phyloP scores from a whole-genome alignment of 306 rosid genomes.

The Alnus glutinosa region DNA sequence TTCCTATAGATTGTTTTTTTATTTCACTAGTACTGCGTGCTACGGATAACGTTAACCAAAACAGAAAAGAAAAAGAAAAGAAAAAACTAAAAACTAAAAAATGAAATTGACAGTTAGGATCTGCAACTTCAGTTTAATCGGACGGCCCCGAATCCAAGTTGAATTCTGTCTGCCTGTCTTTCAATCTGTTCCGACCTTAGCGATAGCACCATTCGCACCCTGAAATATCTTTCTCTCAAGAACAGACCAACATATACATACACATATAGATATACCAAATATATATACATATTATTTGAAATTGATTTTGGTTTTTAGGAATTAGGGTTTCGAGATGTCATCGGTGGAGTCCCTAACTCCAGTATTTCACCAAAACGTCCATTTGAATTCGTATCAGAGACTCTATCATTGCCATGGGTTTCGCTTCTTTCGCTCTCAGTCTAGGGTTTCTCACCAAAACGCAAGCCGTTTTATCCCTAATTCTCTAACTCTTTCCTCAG shows the following conservation, averaged over 20 bases:
- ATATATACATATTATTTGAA: background rate
- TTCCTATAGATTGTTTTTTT: too few species aligned
- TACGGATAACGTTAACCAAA: slow-evolving; percentile 17
- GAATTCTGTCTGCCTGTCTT: slow-evolving; percentile 24
- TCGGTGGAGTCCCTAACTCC: slow-evolving; percentile 64
- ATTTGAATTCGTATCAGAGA: slow-evolving; percentile 47
- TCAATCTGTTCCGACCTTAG: slow-evolving; percentile 15
- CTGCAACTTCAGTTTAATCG: slow-evolving; percentile 32
- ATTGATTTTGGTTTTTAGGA: slow-evolving; percentile 12
- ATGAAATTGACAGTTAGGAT: slow-evolving; percentile 40
- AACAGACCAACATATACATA: slow-evolving; percentile 9
- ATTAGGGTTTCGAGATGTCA: slow-evolving; percentile 47
- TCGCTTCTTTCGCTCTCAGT: slow-evolving; percentile 42
- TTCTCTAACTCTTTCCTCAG: slow-evolving; percentile 34
- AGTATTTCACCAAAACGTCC: slow-evolving; percentile 42
- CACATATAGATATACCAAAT: background rate
- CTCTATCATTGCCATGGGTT: slow-evolving; percentile 40
- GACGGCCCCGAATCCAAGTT: slow-evolving; percentile 43
- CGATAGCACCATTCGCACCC: slow-evolving; percentile 23
- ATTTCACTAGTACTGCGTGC: background rate
- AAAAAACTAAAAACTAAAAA: background rate
- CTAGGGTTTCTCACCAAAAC: slow-evolving; percentile 42
- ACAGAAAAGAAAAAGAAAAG: background rate
- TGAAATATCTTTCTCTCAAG: slow-evolving; percentile 25
- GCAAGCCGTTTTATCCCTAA: slow-evolving; percentile 41